Conservation (phyloP, 176 grass and related monocot species). For the Raddia distichophylla region DNA sequence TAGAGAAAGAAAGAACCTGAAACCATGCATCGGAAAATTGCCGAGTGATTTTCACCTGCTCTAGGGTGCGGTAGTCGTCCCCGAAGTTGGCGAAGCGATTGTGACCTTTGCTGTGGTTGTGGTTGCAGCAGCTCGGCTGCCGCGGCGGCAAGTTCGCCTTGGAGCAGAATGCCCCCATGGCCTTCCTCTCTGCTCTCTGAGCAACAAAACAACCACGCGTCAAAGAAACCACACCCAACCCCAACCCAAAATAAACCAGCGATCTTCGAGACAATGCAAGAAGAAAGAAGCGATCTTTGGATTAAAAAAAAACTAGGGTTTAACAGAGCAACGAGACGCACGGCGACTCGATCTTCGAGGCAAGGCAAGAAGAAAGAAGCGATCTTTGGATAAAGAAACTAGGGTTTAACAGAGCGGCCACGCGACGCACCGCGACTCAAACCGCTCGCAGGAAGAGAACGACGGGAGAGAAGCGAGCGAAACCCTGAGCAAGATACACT, state of each 20-base stretch:
- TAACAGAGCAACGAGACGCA: not conserved
- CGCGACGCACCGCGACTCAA: too few relatives aligned
- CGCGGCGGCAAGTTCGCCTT: constrained; percentile 32
- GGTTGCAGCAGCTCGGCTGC: constrained; percentile 19
- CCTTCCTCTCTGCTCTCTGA: constrained; percentile 1
- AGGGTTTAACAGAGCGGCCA: too few relatives aligned
- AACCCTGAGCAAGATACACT: too few relatives aligned
- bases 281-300: not conserved
- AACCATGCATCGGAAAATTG: not conserved
- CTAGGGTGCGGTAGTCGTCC: constrained; percentile 65
- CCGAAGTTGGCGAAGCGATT: constrained; percentile 53
- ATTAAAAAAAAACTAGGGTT: not conserved
- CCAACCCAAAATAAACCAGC: constrained; percentile 5
- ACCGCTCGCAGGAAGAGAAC: too few relatives aligned
- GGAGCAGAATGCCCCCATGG: constrained; percentile 58
- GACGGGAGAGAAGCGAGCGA: too few relatives aligned
- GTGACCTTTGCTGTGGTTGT: constrained; percentile 1
- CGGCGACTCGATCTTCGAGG: too few relatives aligned
- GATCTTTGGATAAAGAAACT: too few relatives aligned
- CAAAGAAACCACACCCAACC: not conserved
- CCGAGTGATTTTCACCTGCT: constrained; percentile 46
- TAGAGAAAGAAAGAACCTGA: not conserved
- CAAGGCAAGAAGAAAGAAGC: too few relatives aligned
- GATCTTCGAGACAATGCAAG: not conserved
- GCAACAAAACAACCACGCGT: not conserved